Evolutionary conservation across 371 early-diverging fungal species (phyloP), one percentile per base, ranked within the genome.

Genomic region (Coemansia sp.): DNA sequence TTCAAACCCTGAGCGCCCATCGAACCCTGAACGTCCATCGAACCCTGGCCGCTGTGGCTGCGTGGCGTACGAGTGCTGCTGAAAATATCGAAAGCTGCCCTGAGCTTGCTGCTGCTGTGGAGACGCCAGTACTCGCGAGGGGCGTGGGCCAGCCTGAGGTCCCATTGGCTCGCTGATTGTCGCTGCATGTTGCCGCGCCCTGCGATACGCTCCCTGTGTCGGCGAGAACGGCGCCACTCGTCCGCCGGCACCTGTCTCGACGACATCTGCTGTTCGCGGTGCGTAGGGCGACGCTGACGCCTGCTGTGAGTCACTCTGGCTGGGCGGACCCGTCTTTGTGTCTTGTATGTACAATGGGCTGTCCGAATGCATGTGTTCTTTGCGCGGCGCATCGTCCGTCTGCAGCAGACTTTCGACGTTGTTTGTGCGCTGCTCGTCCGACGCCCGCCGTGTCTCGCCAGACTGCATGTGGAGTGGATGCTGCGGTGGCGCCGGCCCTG

Each of bases 161-260:
- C 60, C 61, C 65, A 71, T 59, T 8, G 76, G 69, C 58, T 76
- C 76, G 69, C 76, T 73, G 55, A 76, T 76, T 1, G 76, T 76
- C 2, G 76, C 76, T 1, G 76, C 76, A 19, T 76, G 76, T 58
- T 65, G 76, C 7, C 76, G 56, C 28, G 56, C 56, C 15, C 39
- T 49, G 65, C 63, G 51, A 46, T 32, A 56, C 67, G 28, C 52
- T 23, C 24, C 36, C 46, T 49, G 54, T 21, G 51, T n/a, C 19
- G 56, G 56, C 36, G 55, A 29, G 5, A 55, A 28, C 7, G 21
- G 59, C 48, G 40, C 1, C 44, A 44, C 52, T 52, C 70, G 12
- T 24, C 57, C 9, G 17, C 41, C 23, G 15, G 44, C 53, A 32
- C 7, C 6, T 29, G 29, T 7, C 29, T 36, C 36, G 36, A 29